Evolutionary conservation across 2,329 filamentous ascomycete genomes (phyloP).

Genomic region (Sarocladium brachiariae): DNA sequence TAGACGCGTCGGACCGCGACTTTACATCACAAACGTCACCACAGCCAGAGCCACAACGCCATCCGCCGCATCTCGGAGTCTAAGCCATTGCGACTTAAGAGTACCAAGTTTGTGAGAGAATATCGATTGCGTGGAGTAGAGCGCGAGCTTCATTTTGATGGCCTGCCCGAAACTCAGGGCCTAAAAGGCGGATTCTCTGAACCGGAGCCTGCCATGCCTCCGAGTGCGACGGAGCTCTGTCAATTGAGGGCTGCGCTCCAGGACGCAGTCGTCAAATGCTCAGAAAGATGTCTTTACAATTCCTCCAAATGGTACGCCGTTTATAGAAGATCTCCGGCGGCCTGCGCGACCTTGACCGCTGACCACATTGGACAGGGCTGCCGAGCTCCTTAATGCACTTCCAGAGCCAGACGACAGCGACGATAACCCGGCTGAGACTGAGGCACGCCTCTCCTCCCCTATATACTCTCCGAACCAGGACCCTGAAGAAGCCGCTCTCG

Average conservation of each 20-base stretch:
- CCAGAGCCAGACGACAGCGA: slow-evolving; percentile 54
- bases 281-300: slow-evolving; percentile 90
- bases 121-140: no score
- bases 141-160: not conserved
- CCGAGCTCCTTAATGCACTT: slow-evolving; percentile 84
- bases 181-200: not conserved
- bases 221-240: slow-evolving; percentile 48
- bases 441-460: slow-evolving; percentile 35
- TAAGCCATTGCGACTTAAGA: no score
- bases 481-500: slow-evolving; percentile 65
- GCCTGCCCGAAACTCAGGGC: not conserved
- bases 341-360: not conserved
- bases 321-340: no score
- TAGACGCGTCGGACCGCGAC: slow-evolving; percentile 3
- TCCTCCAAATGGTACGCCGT: slow-evolving; percentile 80
- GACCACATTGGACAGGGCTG: slow-evolving; percentile 58
- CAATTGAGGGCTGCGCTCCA: slow-evolving; percentile 71
- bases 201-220: slow-evolving; percentile 34
- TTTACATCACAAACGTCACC: not conserved
- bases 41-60: no score
- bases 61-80: no score
- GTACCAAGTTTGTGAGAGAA: no score
- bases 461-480: slow-evolving; percentile 55
- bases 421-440: slow-evolving; percentile 26
- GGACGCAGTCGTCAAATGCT: slow-evolving; percentile 82